Evolutionary conservation across 108 stramenopile species (phyloP).

Genomic region (Chaetoceros tenuissimus): DNA sequence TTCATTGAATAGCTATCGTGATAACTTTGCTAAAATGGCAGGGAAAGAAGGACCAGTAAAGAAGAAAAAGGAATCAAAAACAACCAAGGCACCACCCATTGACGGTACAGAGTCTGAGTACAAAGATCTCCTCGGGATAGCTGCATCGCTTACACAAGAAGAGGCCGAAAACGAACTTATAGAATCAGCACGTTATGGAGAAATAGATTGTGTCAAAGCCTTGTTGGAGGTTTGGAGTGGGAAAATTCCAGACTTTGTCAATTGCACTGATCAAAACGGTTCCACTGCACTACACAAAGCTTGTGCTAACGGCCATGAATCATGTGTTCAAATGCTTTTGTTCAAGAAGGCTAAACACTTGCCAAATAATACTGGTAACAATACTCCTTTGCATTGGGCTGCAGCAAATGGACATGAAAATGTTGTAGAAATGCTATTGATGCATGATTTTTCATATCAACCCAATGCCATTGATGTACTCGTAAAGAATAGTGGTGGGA

Average conservation of each 20-base stretch:
- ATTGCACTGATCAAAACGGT: constrained; percentile 17
- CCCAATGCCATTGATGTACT: constrained; percentile 53
- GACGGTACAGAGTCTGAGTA: constrained; percentile 30
- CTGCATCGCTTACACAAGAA: constrained; percentile 19
- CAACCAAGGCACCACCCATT: constrained; percentile 1
- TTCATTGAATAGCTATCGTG: too few species aligned
- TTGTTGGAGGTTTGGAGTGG: constrained; percentile 31
- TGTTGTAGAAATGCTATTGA: constrained; percentile 43
- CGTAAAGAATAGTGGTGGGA: constrained; percentile 63
- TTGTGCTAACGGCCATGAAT: constrained; percentile 63
- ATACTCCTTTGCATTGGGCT: constrained; percentile 83
- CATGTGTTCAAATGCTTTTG: constrained; percentile 40
- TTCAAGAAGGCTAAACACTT: constrained; percentile 15
- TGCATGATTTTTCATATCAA: constrained; percentile 19
- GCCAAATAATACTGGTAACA: constrained; percentile 40
- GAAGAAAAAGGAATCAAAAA: not conserved
- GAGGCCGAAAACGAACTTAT: constrained; percentile 54
- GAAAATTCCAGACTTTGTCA: constrained; percentile 9
- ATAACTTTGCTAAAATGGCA: too few species aligned
- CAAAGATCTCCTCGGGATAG: constrained; percentile 22
- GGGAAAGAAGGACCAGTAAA: not conserved
- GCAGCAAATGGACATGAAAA: constrained; percentile 55
- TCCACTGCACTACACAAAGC: constrained; percentile 78
- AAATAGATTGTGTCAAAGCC: constrained; percentile 55
- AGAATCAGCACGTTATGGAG: constrained; percentile 71